Base-by-base conservation (phyloP, 1,139 yeast species). In the Blastobotrys indianensis region DNA sequence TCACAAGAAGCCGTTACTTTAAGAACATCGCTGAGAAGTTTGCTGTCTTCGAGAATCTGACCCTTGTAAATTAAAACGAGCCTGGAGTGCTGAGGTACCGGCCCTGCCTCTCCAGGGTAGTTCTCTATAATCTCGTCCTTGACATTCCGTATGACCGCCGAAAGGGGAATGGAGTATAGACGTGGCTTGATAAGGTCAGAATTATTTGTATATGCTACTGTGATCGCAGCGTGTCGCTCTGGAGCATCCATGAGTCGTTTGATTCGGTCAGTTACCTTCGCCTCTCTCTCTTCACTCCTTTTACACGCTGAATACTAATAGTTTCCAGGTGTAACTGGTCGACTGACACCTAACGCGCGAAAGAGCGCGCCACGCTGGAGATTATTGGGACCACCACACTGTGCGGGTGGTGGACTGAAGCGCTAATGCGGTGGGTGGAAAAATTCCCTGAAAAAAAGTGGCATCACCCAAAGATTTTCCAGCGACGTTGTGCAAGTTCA, bases 51-150 rank as follows among this genome's bases (percentile, higher is more conserved):
- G 2, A 45, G 34, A 11, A 45, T 23, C 12, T 39, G 25, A 2
- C 46, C 46, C 12, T 39, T 30, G 29, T 39, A 44, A 13, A 44
- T 39, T 17, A 42, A 12, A 17, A 42, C n/a, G 41, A 10, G 45
- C 6, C 41, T 29, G 28, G 23, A 20, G 16, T 8, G 35, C 12
- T n/a, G 17, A 8, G 33, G 44, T 38, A 23, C 20, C 25, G 8
- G 39, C 12, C 15, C 16, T 12, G 13, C 34, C 39, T 10, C 9
- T 20, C 7, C 33, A 8, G 44, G 37, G 17, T 34, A 34, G 25
- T 12, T 23, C 29, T 34, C 28, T 2, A 13, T 23, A 15, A 41
- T 28, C 20, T 36, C 25, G 15, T 25, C 11, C 31, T 41, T 41
- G 16, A 41, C 12, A 5, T 33, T 32, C 5, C 20, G 20, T 12